Base-by-base conservation (phyloP, 768 basidiomycete genomes). In the Wakefieldia striispora region DNA sequence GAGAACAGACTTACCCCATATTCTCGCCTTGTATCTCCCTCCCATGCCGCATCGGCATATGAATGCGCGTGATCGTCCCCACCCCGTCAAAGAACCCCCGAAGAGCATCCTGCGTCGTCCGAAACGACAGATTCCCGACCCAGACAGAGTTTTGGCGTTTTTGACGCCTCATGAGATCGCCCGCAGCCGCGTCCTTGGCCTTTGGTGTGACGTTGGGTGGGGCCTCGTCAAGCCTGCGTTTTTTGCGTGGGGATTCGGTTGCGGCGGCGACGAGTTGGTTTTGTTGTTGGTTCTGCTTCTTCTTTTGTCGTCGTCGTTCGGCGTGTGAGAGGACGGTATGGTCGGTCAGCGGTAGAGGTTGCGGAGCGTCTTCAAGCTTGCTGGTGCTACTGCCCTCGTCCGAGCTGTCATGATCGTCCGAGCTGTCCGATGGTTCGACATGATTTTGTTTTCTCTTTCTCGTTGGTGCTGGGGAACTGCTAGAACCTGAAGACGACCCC, bases 81-180 rank as follows among this genome's bases (percentile, higher is more conserved):
- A 72, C 80, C 1, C 76, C 81, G 36, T 80, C 76, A 64, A 92
- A 91, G 69, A 91, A 92, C 26, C 57, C 61, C 36, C 74, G 77
- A 27, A 98, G 70, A n/a, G 84, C 72, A 11, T 87, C 82, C 49
- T 77, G 72, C 0, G 86, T 89, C 44, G 95, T 97, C 70, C 87
- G 88, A 77, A 88, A 98, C 6, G 88, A 79, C 66, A 98, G 64
- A 70, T 98, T 98, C 36, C 95, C 95, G 26, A 97, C 88, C 95
- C 95, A 98, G 40, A 97, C 77, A 5, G 91, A 95, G 65, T 95
- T 84, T 67, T 90, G 82, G 21, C 87, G 81, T 66, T 83, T 84
- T 62, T 54, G 57, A 48, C 61, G 54, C 57, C 52, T 44, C n/a
- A n/a, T n/a, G 34, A 51, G 21, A 36, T 50, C 42, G 46, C 53